These are phyloP conservation scores for Hygrophoropsis aurantiaca DNA, from an alignment of 768 basidiomycete genomes.

Conservation along the genomic window DNA sequence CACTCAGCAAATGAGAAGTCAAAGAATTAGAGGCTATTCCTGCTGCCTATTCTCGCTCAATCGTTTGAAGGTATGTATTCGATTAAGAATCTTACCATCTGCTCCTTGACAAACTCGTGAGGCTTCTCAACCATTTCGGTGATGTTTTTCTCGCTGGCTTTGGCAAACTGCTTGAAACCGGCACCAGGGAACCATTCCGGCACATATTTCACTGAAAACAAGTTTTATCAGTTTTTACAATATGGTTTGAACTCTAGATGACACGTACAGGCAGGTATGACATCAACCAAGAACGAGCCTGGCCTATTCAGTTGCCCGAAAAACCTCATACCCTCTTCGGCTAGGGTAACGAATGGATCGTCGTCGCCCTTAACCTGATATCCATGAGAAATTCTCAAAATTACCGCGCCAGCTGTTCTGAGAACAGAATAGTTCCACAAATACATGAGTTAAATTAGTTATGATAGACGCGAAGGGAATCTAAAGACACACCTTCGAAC, in stretches of 20 bases:
- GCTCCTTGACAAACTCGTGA: constrained; percentile 10
- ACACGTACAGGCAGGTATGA: background rate
- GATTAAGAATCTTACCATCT: constrained; percentile 1
- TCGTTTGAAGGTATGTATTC: background rate
- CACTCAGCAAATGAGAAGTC: constrained; percentile 8
- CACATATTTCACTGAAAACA: constrained; percentile 11
- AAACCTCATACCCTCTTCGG: constrained; percentile 18
- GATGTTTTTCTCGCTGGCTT: constrained; percentile 4
- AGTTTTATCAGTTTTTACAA: background rate
- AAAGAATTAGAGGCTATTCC: constrained; percentile 1
- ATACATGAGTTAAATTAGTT: constrained; percentile 39
- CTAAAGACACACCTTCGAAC: too few relatives aligned
- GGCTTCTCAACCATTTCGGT: constrained; percentile 2
- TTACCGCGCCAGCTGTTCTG: constrained; percentile 34
- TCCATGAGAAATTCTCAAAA: constrained; percentile 36
- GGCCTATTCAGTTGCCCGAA: constrained; percentile 24
- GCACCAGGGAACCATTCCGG: constrained; percentile 22
- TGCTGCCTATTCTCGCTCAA: background rate
- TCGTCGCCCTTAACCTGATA: constrained; percentile 26
- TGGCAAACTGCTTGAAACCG: constrained; percentile 13
- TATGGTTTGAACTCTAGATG: background rate
- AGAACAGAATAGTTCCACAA: background rate
- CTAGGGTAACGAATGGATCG: constrained; percentile 32
- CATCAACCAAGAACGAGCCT: constrained; percentile 30
- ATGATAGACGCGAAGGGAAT: constrained; percentile 30